A percentile compares a stretch with the other conserved stretches of the same genome.
These are phyloP conservation scores for Chrysanthemum makinoi DNA, from an alignment of 129 eudicot genomes.

Conservation along the genomic window DNA sequence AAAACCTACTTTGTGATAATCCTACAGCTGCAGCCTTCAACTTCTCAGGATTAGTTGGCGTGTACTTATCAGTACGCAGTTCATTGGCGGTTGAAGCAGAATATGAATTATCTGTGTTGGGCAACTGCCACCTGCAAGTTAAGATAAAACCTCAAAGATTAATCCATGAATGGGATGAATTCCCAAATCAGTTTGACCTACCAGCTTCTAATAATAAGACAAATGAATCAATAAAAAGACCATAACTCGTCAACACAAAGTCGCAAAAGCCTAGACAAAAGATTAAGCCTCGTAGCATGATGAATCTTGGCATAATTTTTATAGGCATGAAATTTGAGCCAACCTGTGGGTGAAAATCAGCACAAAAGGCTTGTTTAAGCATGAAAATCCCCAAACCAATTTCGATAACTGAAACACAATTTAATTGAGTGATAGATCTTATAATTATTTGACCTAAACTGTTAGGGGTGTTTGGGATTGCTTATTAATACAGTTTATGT, in stretches of 20 bases:
- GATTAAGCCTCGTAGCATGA: neutral
- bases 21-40: slow-evolving; percentile 82
- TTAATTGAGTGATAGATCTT: too few species aligned
- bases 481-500: neutral
- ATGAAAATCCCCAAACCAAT: neutral
- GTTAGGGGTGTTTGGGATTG: neutral
- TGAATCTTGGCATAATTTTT: neutral
- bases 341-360: neutral
- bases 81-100: slow-evolving; percentile 87
- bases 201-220: too few species aligned
- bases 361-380: neutral
- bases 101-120: slow-evolving; percentile 52
- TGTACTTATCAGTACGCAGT: slow-evolving; percentile 55
- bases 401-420: slow-evolving; percentile 4
- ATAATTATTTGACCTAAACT: too few species aligned
- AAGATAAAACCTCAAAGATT: slow-evolving; percentile 11
- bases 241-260: neutral
- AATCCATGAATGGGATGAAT: neutral
- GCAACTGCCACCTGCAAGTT: slow-evolving; percentile 77
- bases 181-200: neutral
- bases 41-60: slow-evolving; percentile 57
- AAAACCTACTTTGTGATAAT: slow-evolving; percentile 62
- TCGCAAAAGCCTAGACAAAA: neutral
- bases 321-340: neutral
- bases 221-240: too few species aligned